Percentiles rank a stretch among this genome's conserved stretches.
These are phyloP conservation scores for Pseudevernia furfuracea DNA, from an alignment of 495 filamentous ascomycete species.

Conservation along the genomic window DNA sequence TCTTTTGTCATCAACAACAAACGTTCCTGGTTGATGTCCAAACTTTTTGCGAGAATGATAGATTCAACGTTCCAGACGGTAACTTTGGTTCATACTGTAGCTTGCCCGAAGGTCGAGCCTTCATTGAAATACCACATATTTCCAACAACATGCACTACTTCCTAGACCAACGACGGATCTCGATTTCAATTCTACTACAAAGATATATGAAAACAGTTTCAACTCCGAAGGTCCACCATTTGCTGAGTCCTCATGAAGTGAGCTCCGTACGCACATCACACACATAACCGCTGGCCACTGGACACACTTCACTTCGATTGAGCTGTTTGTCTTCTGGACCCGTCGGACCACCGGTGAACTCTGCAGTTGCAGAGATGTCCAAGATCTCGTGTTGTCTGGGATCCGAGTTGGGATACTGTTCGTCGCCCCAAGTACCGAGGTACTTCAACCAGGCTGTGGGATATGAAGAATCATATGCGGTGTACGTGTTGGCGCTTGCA, in stretches of 20 bases:
- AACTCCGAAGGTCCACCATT: background rate
- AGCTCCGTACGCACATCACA: slow-evolving; percentile 22
- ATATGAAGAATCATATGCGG: slow-evolving; percentile 34
- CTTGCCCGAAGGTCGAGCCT: no score
- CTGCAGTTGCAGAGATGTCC: slow-evolving; percentile 35
- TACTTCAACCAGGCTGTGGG: slow-evolving; percentile 47
- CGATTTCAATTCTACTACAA: background rate
- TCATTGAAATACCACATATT: no score
- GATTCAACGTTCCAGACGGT: no score
- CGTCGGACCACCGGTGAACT: slow-evolving; percentile 46
- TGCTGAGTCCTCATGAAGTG: slow-evolving; percentile 6
- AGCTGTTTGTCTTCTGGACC: slow-evolving; percentile 48
- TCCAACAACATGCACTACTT: no score
- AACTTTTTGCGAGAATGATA: no score
- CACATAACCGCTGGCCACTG: slow-evolving; percentile 16
- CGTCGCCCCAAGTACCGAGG: slow-evolving; percentile 51
- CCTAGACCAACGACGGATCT: background rate
- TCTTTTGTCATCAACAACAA: no score
- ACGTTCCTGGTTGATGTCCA: no score
- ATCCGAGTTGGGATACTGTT: slow-evolving; percentile 42
- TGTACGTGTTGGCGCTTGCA: slow-evolving; percentile 34
- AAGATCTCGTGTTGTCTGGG: slow-evolving; percentile 42
- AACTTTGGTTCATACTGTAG: no score
- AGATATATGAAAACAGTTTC: background rate
- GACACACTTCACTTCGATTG: slow-evolving; percentile 41